Conservation (phyloP, 225 moss, liverwort and hornwort species). For the Takakia lepidozioides region DNA sequence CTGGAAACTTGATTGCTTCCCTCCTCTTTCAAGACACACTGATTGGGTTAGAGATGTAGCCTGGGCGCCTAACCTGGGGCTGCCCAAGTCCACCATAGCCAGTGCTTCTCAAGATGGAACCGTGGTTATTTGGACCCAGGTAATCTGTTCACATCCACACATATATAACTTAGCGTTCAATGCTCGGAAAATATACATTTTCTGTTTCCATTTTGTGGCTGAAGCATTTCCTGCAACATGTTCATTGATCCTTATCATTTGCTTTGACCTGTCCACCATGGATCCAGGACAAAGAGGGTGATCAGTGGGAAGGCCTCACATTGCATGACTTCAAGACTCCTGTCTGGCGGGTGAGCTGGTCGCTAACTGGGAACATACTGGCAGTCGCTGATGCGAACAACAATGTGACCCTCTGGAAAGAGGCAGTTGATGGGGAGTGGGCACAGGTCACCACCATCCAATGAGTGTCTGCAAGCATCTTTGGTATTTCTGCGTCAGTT, state of each 20-base stretch:
- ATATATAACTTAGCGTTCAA: background rate
- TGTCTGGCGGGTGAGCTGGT: conserved; percentile 98
- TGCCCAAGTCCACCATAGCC: conserved; percentile 79
- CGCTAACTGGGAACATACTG: conserved; percentile 79
- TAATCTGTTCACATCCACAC: conserved; percentile 7
- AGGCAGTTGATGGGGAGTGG: conserved; percentile 90
- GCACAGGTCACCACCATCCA: conserved; percentile 64
- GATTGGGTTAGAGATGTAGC: conserved; percentile 96
- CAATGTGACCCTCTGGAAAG: conserved; percentile 84
- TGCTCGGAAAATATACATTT: too few relatives aligned
- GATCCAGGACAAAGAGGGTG: conserved; percentile 63
- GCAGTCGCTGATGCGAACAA: conserved; percentile 75
- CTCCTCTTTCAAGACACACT: conserved; percentile 74
- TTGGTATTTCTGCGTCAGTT: too few relatives aligned
- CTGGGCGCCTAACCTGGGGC: conserved; percentile 91
- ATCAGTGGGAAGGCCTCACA: conserved; percentile 71
- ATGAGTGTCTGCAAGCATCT: conserved; percentile 6
- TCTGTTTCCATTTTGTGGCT: background rate
- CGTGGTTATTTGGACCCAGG: conserved; percentile 89
- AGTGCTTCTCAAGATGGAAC: conserved; percentile 92
- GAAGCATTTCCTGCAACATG: background rate
- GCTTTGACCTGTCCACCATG: background rate
- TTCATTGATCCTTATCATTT: background rate
- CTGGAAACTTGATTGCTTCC: conserved; percentile 87
- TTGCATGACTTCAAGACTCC: conserved; percentile 79